A percentile compares a stretch with the other conserved stretches of the same genome.
These are phyloP conservation scores for Nicotiana attenuata DNA, from an alignment of 257 asterid species.

Conservation along the genomic window DNA sequence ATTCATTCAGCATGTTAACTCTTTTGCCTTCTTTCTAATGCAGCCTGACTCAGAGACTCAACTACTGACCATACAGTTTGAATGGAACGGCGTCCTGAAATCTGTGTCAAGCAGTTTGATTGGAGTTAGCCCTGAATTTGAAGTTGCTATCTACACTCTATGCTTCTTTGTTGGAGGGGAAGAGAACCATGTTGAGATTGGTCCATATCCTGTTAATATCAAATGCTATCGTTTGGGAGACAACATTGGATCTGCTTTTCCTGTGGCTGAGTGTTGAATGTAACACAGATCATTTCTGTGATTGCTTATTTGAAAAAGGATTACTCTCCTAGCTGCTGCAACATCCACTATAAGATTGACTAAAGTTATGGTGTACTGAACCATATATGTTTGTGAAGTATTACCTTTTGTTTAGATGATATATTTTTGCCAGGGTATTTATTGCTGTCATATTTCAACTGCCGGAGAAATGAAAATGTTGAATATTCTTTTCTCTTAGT, in stretches of 20 bases:
- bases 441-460: not conserved
- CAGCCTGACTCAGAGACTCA: slow-evolving; percentile 94
- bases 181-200: slow-evolving; percentile 72
- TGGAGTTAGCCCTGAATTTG: slow-evolving; percentile 98
- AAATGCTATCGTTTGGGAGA: slow-evolving; percentile 76
- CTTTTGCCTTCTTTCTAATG: slow-evolving; percentile 11
- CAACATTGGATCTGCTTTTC: slow-evolving; percentile 80
- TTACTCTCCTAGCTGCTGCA: not conserved
- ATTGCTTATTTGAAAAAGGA: no score
- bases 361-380: not conserved
- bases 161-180: slow-evolving; percentile 78
- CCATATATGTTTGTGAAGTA: not conserved
- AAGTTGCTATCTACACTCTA: slow-evolving; percentile 71
- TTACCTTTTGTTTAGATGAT: not conserved
- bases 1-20: not conserved
- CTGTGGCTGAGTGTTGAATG: slow-evolving; percentile 57
- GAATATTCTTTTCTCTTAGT: not conserved
- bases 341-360: not conserved
- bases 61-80: slow-evolving; percentile 79
- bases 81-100: slow-evolving; percentile 91
- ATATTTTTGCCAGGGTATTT: not conserved
- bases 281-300: not conserved
- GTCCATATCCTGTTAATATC: slow-evolving; percentile 75
- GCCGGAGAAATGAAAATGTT: slow-evolving; percentile 3
- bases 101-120: slow-evolving; percentile 80